phyloP scores from a whole-genome alignment of 2,329 filamentous ascomycete species.

The Pseudofabraea citricarpa region DNA sequence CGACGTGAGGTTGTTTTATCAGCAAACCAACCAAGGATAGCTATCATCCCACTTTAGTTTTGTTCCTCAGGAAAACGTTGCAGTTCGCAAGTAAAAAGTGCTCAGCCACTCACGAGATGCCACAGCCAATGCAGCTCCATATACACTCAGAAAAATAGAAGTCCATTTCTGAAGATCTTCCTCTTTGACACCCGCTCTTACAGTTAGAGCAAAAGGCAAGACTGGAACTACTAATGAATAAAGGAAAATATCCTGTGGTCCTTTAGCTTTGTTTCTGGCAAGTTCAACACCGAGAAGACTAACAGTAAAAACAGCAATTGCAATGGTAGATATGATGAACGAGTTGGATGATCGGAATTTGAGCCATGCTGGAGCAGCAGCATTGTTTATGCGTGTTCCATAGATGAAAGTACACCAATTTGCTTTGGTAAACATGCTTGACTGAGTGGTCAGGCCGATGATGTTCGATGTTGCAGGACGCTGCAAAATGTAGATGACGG shows the following conservation, averaged over 20 bases:
- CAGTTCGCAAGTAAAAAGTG: constrained; percentile 7
- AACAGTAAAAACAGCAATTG: constrained; percentile 22
- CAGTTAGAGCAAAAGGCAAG: constrained; percentile 60
- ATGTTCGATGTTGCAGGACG: no score
- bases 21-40: constrained; percentile 47
- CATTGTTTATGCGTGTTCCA: constrained; percentile 17
- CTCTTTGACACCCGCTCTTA: constrained; percentile 45
- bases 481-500: no score
- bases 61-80: no score
- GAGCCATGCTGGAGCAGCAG: constrained; percentile 17
- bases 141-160: constrained; percentile 67
- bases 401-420: constrained; percentile 19
- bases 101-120: constrained; percentile 32
- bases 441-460: no score
- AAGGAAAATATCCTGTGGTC: constrained; percentile 48
- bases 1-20: constrained; percentile 59
- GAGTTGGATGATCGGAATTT: constrained; percentile 20
- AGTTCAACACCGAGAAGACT: neutral
- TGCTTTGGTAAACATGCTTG: constrained; percentile 16
- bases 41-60: no score
- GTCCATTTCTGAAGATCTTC: constrained; percentile 62
- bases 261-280: neutral
- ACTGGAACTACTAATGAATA: constrained; percentile 65
- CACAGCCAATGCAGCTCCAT: constrained; percentile 61
- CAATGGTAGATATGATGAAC: constrained; percentile 20